These are phyloP conservation scores for Nigrospora sphaerica DNA, from an alignment of 2,329 filamentous ascomycete species.

Conservation along the genomic window DNA sequence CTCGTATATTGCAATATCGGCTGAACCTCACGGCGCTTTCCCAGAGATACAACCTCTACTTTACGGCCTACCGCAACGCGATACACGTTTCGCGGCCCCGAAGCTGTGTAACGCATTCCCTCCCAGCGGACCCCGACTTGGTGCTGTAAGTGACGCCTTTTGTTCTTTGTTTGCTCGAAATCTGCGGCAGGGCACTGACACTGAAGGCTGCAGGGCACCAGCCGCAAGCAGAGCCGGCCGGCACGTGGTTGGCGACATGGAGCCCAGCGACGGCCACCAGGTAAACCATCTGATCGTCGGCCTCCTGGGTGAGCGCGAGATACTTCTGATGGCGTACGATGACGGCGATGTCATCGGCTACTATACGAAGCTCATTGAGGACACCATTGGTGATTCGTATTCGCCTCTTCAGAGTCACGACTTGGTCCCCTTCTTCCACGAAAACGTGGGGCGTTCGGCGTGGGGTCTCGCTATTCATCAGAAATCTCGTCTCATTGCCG, in stretches of 20 bases:
- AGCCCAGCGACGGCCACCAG: conserved; percentile 45
- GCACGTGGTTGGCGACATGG: conserved; percentile 44
- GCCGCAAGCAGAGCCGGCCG: conserved; percentile 30
- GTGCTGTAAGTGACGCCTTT: conserved; percentile 26
- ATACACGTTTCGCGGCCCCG: conserved; percentile 51
- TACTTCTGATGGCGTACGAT: conserved; percentile 61
- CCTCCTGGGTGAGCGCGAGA: conserved; percentile 62
- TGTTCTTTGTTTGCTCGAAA: too few relatives aligned
- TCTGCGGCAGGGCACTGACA: too few relatives aligned
- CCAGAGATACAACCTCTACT: conserved; percentile 55
- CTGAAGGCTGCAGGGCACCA: conserved; percentile 17
- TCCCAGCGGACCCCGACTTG: conserved; percentile 41
- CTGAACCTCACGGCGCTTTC: conserved; percentile 53
- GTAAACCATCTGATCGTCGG: conserved; percentile 66
- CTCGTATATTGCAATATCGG: conserved; percentile 30
- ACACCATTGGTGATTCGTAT: background rate
- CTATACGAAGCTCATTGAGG: conserved; percentile 47
- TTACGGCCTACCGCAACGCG: conserved; percentile 48
- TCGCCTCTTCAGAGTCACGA: too few relatives aligned
- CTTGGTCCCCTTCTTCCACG: conserved; percentile 54
- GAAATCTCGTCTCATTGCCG: conserved; percentile 75
- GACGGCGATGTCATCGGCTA: conserved; percentile 71
- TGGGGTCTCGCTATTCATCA: conserved; percentile 86
- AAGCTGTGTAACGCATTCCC: conserved; percentile 35
- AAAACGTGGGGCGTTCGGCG: conserved; percentile 70